A percentile compares a stretch with the other conserved stretches of the same genome.
Conservation (phyloP, 495 filamentous ascomycete species). For the Neurospora pannonica region DNA sequence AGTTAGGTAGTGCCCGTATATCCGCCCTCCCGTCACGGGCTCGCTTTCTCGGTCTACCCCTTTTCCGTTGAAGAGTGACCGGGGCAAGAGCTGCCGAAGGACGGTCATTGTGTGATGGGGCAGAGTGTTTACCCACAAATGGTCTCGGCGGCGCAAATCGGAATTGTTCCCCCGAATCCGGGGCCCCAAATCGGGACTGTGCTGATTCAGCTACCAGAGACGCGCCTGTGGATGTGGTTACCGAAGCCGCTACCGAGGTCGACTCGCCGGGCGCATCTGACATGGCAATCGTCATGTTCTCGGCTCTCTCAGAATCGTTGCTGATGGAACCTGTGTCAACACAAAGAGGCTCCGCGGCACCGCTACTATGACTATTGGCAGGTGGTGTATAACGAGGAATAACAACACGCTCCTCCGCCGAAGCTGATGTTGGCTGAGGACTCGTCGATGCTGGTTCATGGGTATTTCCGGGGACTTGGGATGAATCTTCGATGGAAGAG, state of each 20-base stretch:
- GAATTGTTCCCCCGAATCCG: slow-evolving; percentile 16
- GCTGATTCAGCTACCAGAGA: slow-evolving; percentile 19
- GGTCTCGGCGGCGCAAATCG: slow-evolving; percentile 30
- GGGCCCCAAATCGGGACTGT: slow-evolving; percentile 13
- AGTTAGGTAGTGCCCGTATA: slow-evolving; percentile 33
- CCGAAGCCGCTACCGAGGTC: slow-evolving; percentile 7
- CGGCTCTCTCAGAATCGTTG: not conserved
- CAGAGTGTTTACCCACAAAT: slow-evolving; percentile 30
- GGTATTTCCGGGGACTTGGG: not conserved
- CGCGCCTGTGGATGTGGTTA: slow-evolving; percentile 1
- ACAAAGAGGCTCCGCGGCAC: not conserved
- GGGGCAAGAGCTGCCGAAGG: not conserved
- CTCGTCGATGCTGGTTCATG: not conserved
- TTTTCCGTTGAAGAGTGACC: slow-evolving; percentile 9
- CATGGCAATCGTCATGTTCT: not conserved
- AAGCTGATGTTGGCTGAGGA: not conserved
- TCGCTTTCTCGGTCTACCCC: slow-evolving; percentile 23
- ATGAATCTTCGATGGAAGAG: too few species aligned
- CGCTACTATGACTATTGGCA: not conserved
- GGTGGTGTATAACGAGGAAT: not conserved
- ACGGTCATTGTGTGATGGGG: not conserved
- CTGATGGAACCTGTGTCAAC: not conserved
- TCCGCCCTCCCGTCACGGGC: slow-evolving; percentile 28
- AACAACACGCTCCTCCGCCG: not conserved
- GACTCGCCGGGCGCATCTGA: slow-evolving; percentile 2